Evolutionary conservation across 2,329 filamentous ascomycete species (phyloP).

Genomic region (Colletotrichum graminicola): DNA sequence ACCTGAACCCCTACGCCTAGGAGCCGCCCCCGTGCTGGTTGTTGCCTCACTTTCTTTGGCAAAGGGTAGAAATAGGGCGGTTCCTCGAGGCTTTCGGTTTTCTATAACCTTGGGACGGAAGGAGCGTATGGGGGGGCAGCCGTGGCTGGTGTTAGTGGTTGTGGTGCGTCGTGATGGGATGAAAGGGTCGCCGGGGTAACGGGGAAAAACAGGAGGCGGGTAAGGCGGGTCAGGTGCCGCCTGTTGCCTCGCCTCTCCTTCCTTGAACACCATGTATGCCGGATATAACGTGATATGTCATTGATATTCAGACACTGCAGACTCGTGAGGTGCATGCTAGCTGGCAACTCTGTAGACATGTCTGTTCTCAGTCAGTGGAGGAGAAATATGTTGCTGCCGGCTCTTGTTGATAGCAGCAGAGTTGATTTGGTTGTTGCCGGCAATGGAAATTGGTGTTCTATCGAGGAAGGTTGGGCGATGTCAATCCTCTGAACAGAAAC

Average conservation of each 20-base stretch:
- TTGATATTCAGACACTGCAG: background rate
- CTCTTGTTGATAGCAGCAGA: too few relatives aligned
- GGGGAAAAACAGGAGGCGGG: background rate
- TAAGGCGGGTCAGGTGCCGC: background rate
- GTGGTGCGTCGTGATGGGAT: background rate
- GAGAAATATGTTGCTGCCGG: too few relatives aligned
- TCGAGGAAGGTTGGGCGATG: too few relatives aligned
- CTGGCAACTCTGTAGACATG: too few relatives aligned
- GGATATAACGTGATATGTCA: too few relatives aligned
- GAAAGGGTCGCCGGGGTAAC: background rate
- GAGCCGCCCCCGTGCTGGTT: slow-evolving; percentile 2
- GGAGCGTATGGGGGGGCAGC: background rate
- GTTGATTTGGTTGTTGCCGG: too few relatives aligned
- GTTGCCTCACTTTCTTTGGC: background rate
- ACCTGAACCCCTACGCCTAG: slow-evolving; percentile 3
- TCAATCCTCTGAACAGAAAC: too few relatives aligned
- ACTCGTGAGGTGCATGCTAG: too few relatives aligned
- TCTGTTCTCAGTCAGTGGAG: too few relatives aligned
- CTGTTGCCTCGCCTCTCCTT: background rate
- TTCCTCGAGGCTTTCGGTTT: background rate
- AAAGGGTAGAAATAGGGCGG: background rate
- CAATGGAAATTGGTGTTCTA: too few relatives aligned
- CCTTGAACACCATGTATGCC: background rate
- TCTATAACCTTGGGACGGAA: background rate
- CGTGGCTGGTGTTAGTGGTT: background rate